Conservation (phyloP, 2,329 filamentous ascomycete genomes). For the Mariannaea sp. region DNA sequence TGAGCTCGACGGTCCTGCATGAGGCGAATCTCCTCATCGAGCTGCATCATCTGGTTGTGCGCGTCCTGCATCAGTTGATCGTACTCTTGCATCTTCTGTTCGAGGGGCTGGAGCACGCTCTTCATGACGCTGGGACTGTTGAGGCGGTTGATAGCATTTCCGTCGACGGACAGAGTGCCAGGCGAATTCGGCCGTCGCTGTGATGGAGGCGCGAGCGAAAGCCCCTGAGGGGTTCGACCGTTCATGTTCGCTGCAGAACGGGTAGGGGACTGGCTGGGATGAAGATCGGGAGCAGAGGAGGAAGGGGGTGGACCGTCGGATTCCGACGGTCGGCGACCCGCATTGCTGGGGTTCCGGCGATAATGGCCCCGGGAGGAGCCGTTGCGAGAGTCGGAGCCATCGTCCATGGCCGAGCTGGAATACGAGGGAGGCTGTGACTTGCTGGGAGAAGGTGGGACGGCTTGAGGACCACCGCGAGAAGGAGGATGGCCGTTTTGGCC, state of each 20-base stretch:
- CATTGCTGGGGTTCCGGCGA: conserved; percentile 27
- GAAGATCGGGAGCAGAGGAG: conserved; percentile 8
- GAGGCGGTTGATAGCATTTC: conserved; percentile 46
- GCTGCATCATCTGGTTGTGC: conserved; percentile 47
- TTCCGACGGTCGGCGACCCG: conserved; percentile 29
- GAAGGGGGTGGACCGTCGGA: conserved; percentile 20
- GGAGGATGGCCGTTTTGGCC: conserved; percentile 7
- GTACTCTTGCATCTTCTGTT: conserved; percentile 52
- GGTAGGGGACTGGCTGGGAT: conserved; percentile 21
- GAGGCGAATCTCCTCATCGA: conserved; percentile 50
- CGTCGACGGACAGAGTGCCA: conserved; percentile 23
- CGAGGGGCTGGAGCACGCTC: conserved; percentile 51
- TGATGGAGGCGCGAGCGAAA: conserved; percentile 20
- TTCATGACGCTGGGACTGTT: conserved; percentile 50
- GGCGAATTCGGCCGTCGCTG: conserved; percentile 29
- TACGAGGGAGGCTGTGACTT: conserved; percentile 31
- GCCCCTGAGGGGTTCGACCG: conserved; percentile 2
- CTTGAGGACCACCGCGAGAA: conserved; percentile 18
- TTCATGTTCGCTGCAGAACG: conserved; percentile 17
- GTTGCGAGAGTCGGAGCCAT: conserved; percentile 17
- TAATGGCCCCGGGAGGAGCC: conserved; percentile 27
- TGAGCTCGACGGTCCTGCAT: conserved; percentile 21
- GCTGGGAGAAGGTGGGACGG: conserved; percentile 2
- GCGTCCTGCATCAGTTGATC: conserved; percentile 48
- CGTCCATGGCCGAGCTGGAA: conserved; percentile 27